These are phyloP conservation scores for Lyophyllum atratum DNA, from an alignment of 768 basidiomycete genomes.

Conservation along the genomic window DNA sequence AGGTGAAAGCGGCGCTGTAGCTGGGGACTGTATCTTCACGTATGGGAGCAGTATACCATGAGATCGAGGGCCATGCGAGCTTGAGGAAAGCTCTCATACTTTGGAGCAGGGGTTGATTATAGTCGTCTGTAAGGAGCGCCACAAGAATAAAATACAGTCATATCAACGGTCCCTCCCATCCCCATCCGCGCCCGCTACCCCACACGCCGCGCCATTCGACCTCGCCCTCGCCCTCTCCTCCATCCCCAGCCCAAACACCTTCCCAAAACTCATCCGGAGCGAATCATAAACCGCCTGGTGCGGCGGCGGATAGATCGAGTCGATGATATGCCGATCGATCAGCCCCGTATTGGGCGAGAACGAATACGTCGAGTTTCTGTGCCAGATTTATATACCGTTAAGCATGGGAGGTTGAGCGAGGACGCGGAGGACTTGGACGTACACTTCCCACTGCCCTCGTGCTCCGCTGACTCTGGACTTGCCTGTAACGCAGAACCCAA, in stretches of 20 bases:
- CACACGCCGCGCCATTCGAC: conserved; percentile 1
- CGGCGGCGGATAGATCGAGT: conserved; percentile 80
- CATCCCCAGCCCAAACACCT: conserved; percentile 34
- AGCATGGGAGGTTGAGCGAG: conserved; percentile 1
- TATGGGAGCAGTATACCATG: too few relatives aligned
- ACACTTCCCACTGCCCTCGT: conserved; percentile 75
- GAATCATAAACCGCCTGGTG: conserved; percentile 71
- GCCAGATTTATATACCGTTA: background rate
- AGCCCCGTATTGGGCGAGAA: conserved; percentile 71
- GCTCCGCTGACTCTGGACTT: conserved; percentile 64
- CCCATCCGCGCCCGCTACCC: background rate
- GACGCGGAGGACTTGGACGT: conserved; percentile 30
- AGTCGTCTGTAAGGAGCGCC: background rate
- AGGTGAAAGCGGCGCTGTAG: background rate
- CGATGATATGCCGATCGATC: conserved; percentile 63
- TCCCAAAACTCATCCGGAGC: conserved; percentile 43
- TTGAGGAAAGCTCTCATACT: too few relatives aligned
- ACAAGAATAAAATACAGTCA: background rate
- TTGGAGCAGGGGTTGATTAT: too few relatives aligned
- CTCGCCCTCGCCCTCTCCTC: background rate
- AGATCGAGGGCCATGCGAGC: background rate
- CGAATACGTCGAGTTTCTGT: conserved; percentile 68
- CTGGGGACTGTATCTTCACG: background rate
- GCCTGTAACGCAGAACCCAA: conserved; percentile 60
- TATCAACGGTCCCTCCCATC: background rate